A percentile compares a stretch with the other conserved stretches of the same genome.
Conservation (phyloP, 345 rosid species). For the Carallia pectinifolia region DNA sequence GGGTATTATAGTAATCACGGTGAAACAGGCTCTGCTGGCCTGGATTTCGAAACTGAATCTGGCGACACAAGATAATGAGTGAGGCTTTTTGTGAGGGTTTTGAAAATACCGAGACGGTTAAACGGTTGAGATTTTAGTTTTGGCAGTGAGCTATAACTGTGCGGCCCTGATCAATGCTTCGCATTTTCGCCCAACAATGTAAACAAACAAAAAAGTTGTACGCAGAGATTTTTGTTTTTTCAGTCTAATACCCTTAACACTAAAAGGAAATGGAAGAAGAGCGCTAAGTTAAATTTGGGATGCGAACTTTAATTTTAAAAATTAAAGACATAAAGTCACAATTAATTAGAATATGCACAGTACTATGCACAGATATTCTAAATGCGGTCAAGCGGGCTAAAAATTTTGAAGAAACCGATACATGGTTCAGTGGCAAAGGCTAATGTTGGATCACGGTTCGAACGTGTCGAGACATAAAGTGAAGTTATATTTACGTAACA, state of each 20-base stretch:
- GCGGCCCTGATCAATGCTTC: slow-evolving; percentile 31
- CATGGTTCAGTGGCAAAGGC: too few species aligned
- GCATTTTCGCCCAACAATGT: not conserved
- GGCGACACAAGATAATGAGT: slow-evolving; percentile 41
- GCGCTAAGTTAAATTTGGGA: too few species aligned
- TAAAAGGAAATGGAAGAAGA: too few species aligned
- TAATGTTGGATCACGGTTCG: too few species aligned
- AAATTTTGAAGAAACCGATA: not conserved
- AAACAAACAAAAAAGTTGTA: not conserved
- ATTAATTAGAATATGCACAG: too few species aligned
- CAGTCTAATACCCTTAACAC: too few species aligned
- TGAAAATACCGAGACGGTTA: slow-evolving; percentile 30
- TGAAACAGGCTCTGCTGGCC: slow-evolving; percentile 33
- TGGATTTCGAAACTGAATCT: slow-evolving; percentile 50
- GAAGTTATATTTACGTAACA: too few species aligned
- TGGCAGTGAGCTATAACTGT: not conserved
- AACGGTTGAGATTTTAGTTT: slow-evolving; percentile 34
- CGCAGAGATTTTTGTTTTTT: too few species aligned
- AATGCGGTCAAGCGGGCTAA: not conserved
- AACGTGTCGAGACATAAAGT: too few species aligned
- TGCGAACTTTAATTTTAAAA: too few species aligned
- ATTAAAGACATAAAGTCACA: too few species aligned
- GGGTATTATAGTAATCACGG: slow-evolving; percentile 14
- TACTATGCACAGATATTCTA: not conserved
- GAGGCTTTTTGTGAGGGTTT: slow-evolving; percentile 20